Percentiles rank a stretch among this genome's conserved stretches.
These are phyloP conservation scores for Talaromyces sp. DNA, from an alignment of 2,329 filamentous ascomycete genomes.

Conservation along the genomic window DNA sequence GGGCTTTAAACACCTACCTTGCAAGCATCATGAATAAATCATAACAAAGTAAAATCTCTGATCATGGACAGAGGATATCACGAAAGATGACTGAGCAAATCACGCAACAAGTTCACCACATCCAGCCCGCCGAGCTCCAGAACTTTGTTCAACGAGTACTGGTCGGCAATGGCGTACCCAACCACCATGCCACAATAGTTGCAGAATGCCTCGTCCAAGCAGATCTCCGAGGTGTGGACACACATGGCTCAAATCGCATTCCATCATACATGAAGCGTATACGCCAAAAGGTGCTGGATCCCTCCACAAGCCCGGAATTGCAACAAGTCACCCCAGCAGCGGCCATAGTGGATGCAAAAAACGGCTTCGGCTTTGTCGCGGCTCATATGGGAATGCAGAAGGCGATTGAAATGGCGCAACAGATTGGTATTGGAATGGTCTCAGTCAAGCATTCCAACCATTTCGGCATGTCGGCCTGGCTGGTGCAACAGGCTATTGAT, in stretches of 20 bases:
- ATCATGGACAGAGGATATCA: not conserved
- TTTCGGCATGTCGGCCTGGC: slow-evolving; percentile 79
- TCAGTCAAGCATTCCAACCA: slow-evolving; percentile 75
- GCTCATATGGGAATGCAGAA: slow-evolving; percentile 65
- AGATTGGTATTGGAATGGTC: slow-evolving; percentile 70
- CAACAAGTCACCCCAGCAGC: slow-evolving; percentile 68
- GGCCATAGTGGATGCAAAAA: slow-evolving; percentile 65
- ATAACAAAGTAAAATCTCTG: not conserved
- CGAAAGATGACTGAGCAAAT: not conserved
- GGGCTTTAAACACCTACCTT: not conserved
- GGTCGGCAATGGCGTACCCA: slow-evolving; percentile 55
- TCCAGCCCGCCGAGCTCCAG: slow-evolving; percentile 17
- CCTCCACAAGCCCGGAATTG: slow-evolving; percentile 59
- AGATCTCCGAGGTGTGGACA: slow-evolving; percentile 76
- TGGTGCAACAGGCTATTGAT: slow-evolving; percentile 74
- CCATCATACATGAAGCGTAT: slow-evolving; percentile 75
- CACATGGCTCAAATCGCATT: slow-evolving; percentile 74
- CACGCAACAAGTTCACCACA: slow-evolving; percentile 8
- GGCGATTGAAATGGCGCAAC: slow-evolving; percentile 66
- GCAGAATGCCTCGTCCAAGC: slow-evolving; percentile 70
- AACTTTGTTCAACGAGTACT: slow-evolving; percentile 32
- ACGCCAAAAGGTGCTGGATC: slow-evolving; percentile 66
- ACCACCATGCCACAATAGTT: slow-evolving; percentile 60
- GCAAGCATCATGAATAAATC: not conserved
- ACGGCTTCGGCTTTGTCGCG: slow-evolving; percentile 73